These are phyloP conservation scores for Buxus sempervirens DNA, from an alignment of 164 flowering plant species.

Conservation along the genomic window DNA sequence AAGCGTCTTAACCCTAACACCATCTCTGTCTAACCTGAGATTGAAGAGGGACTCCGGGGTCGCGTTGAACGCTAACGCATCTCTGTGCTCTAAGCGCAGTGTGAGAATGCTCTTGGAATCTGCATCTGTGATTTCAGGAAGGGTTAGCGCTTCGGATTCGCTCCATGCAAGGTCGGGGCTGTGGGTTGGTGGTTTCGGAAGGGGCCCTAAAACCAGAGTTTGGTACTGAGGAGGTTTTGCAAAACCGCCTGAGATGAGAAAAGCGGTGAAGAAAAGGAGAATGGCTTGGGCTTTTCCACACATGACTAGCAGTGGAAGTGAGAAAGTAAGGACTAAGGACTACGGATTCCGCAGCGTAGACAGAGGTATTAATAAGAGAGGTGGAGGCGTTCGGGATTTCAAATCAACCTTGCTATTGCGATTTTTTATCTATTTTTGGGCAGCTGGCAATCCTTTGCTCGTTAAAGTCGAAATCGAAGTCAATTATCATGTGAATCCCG, in stretches of 20 bases:
- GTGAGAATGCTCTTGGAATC: constrained; percentile 21
- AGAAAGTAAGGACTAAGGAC: neutral
- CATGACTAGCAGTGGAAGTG: neutral
- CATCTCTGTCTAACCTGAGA: constrained; percentile 59
- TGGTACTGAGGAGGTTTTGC: constrained; percentile 29
- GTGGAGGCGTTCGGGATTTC: no score
- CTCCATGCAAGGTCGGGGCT: constrained; percentile 33
- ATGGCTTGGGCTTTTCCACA: constrained; percentile 2
- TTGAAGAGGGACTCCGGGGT: constrained; percentile 56
- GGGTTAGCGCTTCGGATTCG: constrained; percentile 22
- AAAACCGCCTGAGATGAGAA: constrained; percentile 11
- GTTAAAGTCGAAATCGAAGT: no score
- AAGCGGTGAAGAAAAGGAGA: constrained; percentile 10
- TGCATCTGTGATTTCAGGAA: constrained; percentile 1
- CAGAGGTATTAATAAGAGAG: no score
- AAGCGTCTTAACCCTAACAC: constrained; percentile 35
- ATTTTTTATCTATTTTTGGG: no score
- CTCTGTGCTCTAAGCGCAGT: constrained; percentile 48
- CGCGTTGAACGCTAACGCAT: constrained; percentile 31
- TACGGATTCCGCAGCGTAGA: no score
- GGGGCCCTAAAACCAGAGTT: constrained; percentile 35
- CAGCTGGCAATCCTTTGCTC: no score
- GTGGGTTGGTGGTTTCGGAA: constrained; percentile 29
- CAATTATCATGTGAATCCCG: no score
- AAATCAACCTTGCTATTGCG: no score